Base-by-base conservation (phyloP, 1,284 basidiomycete species). In the Puccinia coronata region DNA sequence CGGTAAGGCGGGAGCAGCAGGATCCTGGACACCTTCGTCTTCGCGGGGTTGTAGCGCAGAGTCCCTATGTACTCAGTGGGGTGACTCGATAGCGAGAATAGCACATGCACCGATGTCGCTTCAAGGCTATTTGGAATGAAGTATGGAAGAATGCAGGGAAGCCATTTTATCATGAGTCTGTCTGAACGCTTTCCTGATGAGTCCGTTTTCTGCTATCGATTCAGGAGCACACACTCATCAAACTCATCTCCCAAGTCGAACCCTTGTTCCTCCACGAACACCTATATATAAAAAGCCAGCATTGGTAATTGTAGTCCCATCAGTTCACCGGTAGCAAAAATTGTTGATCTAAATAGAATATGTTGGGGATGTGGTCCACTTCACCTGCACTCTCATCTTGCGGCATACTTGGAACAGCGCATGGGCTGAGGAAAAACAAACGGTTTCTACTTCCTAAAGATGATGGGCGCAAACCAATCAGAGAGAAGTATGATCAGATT, bases 251-350 rank as follows among this genome's bases (percentile, higher is more conserved):
- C 47, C 67, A 70, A 70, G 28, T 31, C 25, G 47, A 70, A 70
- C n/a, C 67, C 67, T 70, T 70, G 67, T 20, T 70, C 67, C n/a
- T 41, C 39, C n/a, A 70, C 67, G 43, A 70, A 70, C 23, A 70
- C 47, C 67, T 70, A 70, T 25, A n/a, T 5, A 67, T n/a, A 39
- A 23, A 47, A 36, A 34, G 20, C 12, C 11, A n/a, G 25, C n/a
- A 57, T 36, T n/a, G n/a, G n/a, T n/a, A n/a, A n/a, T n/a, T n/a
- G n/a, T n/a, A n/a, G n/a, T n/a, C n/a, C n/a, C n/a, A n/a, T n/a
- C n/a, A n/a, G n/a, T n/a, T n/a, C n/a, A n/a, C n/a, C n/a, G n/a
- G n/a, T n/a, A n/a, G n/a, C n/a, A n/a, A n/a, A n/a, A n/a, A n/a
- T n/a, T n/a, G n/a, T n/a, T n/a, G n/a, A n/a, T n/a, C n/a, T 9